Conservation (phyloP, 2,329 filamentous ascomycete genomes). For the Hymenoscyphus albidus region DNA sequence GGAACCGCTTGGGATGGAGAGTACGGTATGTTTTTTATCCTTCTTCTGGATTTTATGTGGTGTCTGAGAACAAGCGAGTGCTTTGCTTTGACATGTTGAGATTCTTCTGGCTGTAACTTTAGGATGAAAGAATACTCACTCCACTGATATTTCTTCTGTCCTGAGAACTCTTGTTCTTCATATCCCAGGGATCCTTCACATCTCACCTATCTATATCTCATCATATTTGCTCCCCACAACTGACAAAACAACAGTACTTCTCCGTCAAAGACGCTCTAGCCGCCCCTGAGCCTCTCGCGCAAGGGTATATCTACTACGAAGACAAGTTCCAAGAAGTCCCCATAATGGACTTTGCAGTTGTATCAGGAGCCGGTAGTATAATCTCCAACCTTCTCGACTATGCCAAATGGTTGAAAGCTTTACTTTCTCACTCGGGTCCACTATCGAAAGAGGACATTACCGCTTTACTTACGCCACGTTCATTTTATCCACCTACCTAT, state of each 20-base stretch:
- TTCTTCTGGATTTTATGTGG: neutral
- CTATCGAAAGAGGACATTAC: slow-evolving; percentile 35
- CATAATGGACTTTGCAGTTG: slow-evolving; percentile 33
- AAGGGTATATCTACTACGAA: slow-evolving; percentile 40
- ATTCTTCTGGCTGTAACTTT: no score
- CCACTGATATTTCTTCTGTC: no score
- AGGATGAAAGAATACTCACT: no score
- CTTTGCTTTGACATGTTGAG: neutral
- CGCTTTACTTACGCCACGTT: slow-evolving; percentile 36
- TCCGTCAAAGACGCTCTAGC: slow-evolving; percentile 21
- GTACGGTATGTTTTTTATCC: slow-evolving; percentile 33
- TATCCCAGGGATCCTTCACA: no score
- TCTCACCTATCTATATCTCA: no score
- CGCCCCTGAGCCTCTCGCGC: slow-evolving; percentile 36
- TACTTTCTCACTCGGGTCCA: slow-evolving; percentile 40
- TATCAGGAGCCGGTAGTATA: slow-evolving; percentile 43
- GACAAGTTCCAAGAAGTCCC: neutral
- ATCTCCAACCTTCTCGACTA: slow-evolving; percentile 50
- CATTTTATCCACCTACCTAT: slow-evolving; percentile 25
- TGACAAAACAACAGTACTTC: slow-evolving; percentile 25
- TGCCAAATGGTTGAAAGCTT: slow-evolving; percentile 47
- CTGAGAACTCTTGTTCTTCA: no score
- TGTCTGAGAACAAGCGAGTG: neutral
- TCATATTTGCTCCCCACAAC: neutral
- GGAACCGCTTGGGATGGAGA: slow-evolving; percentile 45